Percentiles rank a stretch among this genome's conserved stretches.
Conservation (phyloP, 768 basidiomycete genomes). For the Panaeolus papilionaceus region DNA sequence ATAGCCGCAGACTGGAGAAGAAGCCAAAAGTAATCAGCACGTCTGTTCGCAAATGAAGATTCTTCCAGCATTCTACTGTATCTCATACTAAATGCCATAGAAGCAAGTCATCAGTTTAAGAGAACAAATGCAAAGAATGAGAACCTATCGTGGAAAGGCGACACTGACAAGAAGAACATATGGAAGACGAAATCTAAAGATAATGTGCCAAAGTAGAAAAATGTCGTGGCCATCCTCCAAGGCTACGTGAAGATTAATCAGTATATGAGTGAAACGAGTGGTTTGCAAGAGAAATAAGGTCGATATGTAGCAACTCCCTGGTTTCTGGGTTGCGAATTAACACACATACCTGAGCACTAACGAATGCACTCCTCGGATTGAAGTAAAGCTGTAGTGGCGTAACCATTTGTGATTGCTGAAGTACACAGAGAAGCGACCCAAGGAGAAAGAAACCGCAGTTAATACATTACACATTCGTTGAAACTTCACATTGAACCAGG, state of each 20-base stretch:
- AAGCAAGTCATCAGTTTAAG: slow-evolving; percentile 9
- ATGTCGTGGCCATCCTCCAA: slow-evolving; percentile 90
- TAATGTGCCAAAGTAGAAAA: slow-evolving; percentile 95
- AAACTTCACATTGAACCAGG: slow-evolving; percentile 4
- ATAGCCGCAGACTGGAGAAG: slow-evolving; percentile 83
- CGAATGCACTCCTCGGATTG: slow-evolving; percentile 85
- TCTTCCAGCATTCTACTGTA: slow-evolving; percentile 98
- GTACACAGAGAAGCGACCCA: neutral
- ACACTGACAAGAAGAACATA: slow-evolving; percentile 95
- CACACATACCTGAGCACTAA: slow-evolving; percentile 71
- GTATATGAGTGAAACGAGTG: slow-evolving; percentile 1
- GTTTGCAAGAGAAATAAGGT: neutral
- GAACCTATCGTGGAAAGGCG: slow-evolving; percentile 8
- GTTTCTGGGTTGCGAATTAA: neutral
- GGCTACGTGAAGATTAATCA: slow-evolving; percentile 50
- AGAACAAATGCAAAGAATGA: slow-evolving; percentile 8
- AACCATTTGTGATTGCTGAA: slow-evolving; percentile 90
- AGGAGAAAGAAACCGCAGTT: neutral
- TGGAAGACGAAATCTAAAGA: slow-evolving; percentile 96
- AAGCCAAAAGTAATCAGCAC: slow-evolving; percentile 96
- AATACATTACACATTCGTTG: neutral
- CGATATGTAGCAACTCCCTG: neutral
- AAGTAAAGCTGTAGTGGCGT: slow-evolving; percentile 94
- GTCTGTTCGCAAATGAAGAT: slow-evolving; percentile 89
- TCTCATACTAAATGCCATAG: slow-evolving; percentile 73